Evolutionary conservation across 2,329 filamentous ascomycete species (phyloP).

Genomic region (Bipolaris oryzae): DNA sequence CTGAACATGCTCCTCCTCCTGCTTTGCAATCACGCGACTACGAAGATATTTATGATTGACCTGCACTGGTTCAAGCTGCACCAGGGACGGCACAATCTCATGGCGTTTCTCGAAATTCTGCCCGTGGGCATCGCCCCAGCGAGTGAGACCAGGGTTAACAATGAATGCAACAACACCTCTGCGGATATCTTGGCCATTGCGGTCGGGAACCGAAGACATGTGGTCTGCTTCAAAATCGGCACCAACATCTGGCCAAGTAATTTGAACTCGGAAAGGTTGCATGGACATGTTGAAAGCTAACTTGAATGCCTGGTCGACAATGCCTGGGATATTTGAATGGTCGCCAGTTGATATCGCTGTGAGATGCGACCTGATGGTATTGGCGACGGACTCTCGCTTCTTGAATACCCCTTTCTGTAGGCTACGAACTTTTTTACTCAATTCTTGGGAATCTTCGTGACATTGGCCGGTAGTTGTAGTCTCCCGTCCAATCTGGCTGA

Average conservation of each 20-base stretch:
- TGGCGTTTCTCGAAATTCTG: constrained; percentile 24
- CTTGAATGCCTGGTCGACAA: constrained; percentile 24
- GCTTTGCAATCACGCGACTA: not conserved
- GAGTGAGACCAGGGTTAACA: constrained; percentile 28
- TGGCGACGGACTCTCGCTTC: not conserved
- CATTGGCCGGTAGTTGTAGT: not conserved
- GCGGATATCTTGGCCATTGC: constrained; percentile 15
- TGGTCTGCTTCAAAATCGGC: not conserved
- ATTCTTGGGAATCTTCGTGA: not conserved
- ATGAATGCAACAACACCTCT: constrained; percentile 20
- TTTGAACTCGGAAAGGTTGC: constrained; percentile 24
- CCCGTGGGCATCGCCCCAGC: constrained; percentile 34
- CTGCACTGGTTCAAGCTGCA: constrained; percentile 2
- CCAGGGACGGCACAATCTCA: constrained; percentile 18
- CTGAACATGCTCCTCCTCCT: not conserved
- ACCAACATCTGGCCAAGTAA: constrained; percentile 24
- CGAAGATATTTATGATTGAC: not conserved
- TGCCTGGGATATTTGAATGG: not conserved
- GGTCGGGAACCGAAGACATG: constrained; percentile 11
- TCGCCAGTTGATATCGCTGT: not conserved
- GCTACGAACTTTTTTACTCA: not conserved
- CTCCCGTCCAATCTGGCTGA: not conserved
- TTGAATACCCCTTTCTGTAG: not conserved
- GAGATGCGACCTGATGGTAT: not conserved
- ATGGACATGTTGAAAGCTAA: constrained; percentile 23